Evolutionary conservation across 2,329 filamentous ascomycete species (phyloP), one percentile per base, ranked within the genome.

Genomic region (Tricladium varicosporioides): DNA sequence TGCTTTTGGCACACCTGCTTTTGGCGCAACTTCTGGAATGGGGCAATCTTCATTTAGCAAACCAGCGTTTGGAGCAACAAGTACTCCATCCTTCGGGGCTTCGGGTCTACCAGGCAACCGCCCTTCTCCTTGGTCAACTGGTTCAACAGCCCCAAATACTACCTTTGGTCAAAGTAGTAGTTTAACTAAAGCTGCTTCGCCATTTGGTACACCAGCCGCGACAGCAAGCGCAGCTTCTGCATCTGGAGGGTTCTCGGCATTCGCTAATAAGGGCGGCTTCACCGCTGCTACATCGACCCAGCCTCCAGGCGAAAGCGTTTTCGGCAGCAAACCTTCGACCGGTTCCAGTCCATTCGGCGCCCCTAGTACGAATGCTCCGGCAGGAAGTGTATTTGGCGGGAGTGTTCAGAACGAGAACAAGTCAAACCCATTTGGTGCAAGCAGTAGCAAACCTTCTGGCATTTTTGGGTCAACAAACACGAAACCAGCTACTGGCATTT

Each of bases 161-260:
- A 73, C 79, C 1, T 86, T 86, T 69, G 83, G 83, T 1, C 81
- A 85, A 65, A 70, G 78, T 7, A 75, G 77, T 13, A 81, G 83
- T 54, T 67, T 77, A 5, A 73, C 71, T 52, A 63, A 67, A 42
- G 61, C 63, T 51, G 72, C 75, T 52, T 69, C 74, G 5, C 72
- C 71, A 2, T 74, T 71, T 48, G 70, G 66, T 13, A 57, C 67
- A 33, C 63, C 68, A 7, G 57, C 60, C 32, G 62, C 61, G 27
- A 57, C 56, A 16, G 65, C 71, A 3, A 65, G 59, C 42, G 52
- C 57, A 13, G 64, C 72, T 4, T 65, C 74, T 1, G 51, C 71
- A 5, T 72, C 75, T 10, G 75, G 78, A 31, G 80, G 79, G 0
- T 83, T 84, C 64, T 76, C 83, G 19, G 74, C 73, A 22, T 85